Percentiles rank a stretch among this genome's conserved stretches.
phyloP scores from a whole-genome alignment of 768 basidiomycete species.

The Lactarius deliciosus region DNA sequence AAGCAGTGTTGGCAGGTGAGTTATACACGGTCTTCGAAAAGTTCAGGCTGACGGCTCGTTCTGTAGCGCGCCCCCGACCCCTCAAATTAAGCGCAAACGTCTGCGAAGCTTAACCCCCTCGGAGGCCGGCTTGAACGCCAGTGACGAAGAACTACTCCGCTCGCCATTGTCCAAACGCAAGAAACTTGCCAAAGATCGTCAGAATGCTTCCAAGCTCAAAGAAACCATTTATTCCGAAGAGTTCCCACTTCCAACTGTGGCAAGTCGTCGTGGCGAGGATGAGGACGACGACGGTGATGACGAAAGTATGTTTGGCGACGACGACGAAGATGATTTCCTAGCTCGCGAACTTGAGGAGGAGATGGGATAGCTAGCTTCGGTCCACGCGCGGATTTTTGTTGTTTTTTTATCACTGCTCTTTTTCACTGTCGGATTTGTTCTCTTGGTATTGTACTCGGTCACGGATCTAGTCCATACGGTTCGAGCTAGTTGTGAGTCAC shows the following conservation, averaged over 20 bases:
- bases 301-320: conserved; percentile 44
- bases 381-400: background rate
- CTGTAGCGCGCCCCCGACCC: conserved; percentile 42
- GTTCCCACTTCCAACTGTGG: conserved; percentile 13
- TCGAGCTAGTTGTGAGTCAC: conserved; percentile 11
- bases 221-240: conserved; percentile 39
- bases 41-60: background rate
- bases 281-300: conserved; percentile 48
- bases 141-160: conserved; percentile 46
- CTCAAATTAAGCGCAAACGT: conserved; percentile 60
- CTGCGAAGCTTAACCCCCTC: conserved; percentile 71
- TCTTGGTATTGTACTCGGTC: conserved; percentile 20
- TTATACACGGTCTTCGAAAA: conserved; percentile 8
- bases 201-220: conserved; percentile 66
- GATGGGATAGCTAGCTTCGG: conserved; percentile 53
- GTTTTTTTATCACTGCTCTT: conserved; percentile 8
- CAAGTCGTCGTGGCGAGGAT: conserved; percentile 16
- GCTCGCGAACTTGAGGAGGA: conserved; percentile 78
- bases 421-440: conserved; percentile 10
- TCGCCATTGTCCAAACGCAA: conserved; percentile 82
- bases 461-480: conserved; percentile 21
- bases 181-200: conserved; percentile 65
- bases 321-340: conserved; percentile 75
- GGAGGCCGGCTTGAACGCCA: conserved; percentile 43
- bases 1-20: conserved; percentile 48